Evolutionary conservation across 768 basidiomycete genomes (phyloP).

Genomic region (Rhizopogon vinicolor): DNA sequence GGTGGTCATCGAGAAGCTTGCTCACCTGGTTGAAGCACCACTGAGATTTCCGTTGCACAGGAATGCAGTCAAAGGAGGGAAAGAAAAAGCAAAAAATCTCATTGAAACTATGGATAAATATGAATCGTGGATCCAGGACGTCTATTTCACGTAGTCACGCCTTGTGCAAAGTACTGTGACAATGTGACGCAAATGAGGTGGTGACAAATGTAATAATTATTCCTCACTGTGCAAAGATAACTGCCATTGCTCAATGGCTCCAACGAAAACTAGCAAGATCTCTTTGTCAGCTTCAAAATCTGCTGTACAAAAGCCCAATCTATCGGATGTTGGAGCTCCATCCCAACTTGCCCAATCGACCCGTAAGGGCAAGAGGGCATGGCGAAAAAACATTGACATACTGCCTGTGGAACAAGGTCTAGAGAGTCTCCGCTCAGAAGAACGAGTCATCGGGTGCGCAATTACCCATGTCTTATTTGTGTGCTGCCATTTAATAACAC

Average conservation of each 20-base stretch:
- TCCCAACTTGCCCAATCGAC: slow-evolving; percentile 52
- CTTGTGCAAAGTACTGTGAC: neutral
- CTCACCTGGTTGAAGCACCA: slow-evolving; percentile 17
- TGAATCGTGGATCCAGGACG: slow-evolving; percentile 16
- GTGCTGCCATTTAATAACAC: neutral
- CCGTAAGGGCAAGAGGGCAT: slow-evolving; percentile 88
- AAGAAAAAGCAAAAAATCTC: slow-evolving; percentile 10
- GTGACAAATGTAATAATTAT: neutral
- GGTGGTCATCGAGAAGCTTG: slow-evolving; percentile 12
- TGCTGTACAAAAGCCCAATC: slow-evolving; percentile 3
- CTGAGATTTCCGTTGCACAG: slow-evolving; percentile 16
- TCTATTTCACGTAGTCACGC: slow-evolving; percentile 9
- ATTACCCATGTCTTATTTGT: neutral
- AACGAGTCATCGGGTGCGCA: slow-evolving; percentile 71
- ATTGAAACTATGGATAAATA: slow-evolving; percentile 14
- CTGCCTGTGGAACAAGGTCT: slow-evolving; percentile 71
- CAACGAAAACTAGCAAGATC: neutral
- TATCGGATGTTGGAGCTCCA: slow-evolving; percentile 19
- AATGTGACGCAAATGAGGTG: neutral
- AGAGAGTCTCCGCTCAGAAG: slow-evolving; percentile 77
- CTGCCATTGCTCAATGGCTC: neutral
- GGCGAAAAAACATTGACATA: slow-evolving; percentile 92
- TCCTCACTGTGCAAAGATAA: neutral
- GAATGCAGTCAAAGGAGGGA: neutral
- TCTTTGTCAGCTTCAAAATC: slow-evolving; percentile 1